Evolutionary conservation across 2,329 filamentous ascomycete species (phyloP), one percentile per base, ranked within the genome.

Genomic region (Gaeumannomyces sp.): DNA sequence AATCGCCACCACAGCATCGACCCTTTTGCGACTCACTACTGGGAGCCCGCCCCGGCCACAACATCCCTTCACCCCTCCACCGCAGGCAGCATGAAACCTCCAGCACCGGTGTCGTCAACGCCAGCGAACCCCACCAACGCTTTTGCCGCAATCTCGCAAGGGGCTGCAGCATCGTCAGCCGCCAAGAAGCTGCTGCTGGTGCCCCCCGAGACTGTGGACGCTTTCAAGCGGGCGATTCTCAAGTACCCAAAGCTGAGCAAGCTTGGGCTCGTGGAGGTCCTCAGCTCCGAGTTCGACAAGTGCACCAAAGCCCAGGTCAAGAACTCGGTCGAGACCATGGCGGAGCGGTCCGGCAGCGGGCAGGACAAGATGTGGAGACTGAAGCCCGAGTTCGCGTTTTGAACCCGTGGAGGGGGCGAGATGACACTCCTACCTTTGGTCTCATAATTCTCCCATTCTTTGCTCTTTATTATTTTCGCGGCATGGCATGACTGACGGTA

Each of bases 11-110:
- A 75, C 61, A 73, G 76, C 10, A 94, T 99, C 68, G 89, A 99
- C 72, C 95, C 95, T 0, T 96, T 94, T 73, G 93, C 92, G 0
- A 86, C 86, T 0, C 76, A 80, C 0, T 98, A 98, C 75, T 98
- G 95, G 95, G 77, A 81, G 35, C 68, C 77, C 2, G 33, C 58
- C 64, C 50, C 64, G n/a, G 56, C 58, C 31, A 66, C 75, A 5
- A 45, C 57, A 29, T 29, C 53, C 19, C 61, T 62, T 22, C 61
- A 62, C 27, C 61, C 45, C 16, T 62, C 61, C 3, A 56, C 33
- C 59, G 50, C 65, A 27, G 71, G 56, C 50, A 68, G 38, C 68
- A 71, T 28, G 71, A 69, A 59, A 64, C 59, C 59, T 10, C 59
- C 59, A 27, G 22, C 59, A 22, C 28, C 19, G 31, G 31, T 28